These are phyloP conservation scores for Coemansia sp. DNA, from an alignment of 192 early-diverging fungal species.

Conservation along the genomic window DNA sequence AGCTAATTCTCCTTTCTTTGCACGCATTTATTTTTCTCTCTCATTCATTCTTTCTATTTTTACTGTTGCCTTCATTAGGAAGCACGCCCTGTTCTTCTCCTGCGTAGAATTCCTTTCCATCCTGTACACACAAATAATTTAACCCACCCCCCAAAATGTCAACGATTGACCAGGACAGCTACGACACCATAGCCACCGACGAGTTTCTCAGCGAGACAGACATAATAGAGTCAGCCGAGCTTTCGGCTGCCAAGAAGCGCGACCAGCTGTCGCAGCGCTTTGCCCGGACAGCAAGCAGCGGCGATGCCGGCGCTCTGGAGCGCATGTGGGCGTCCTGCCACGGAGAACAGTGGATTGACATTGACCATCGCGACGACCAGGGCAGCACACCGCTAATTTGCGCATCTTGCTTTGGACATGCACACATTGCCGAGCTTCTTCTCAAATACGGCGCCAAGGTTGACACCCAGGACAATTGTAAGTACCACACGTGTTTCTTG, in stretches of 20 bases:
- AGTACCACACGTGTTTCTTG: constrained; percentile 23
- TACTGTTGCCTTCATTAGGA: not conserved
- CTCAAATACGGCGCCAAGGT: constrained; percentile 73
- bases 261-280: constrained; percentile 65
- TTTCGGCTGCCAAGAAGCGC: constrained; percentile 58
- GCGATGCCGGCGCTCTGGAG: constrained; percentile 65
- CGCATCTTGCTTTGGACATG: constrained; percentile 85
- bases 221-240: constrained; percentile 41
- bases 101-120: constrained; percentile 4
- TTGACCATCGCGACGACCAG: constrained; percentile 82
- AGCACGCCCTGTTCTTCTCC: constrained; percentile 4
- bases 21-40: constrained; percentile 12
- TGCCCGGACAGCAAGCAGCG: constrained; percentile 71
- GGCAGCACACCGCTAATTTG: constrained; percentile 88
- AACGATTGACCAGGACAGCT: constrained; percentile 24
- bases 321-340: constrained; percentile 61
- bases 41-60: constrained; percentile 1
- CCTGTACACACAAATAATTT: constrained; percentile 8
- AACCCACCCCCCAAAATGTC: constrained; percentile 5
- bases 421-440: constrained; percentile 68
- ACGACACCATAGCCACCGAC: constrained; percentile 22
- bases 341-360: constrained; percentile 63
- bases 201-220: constrained; percentile 40
- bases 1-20: constrained; percentile 4
- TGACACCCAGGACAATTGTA: constrained; percentile 79